A percentile compares a stretch with the other conserved stretches of the same genome.
Evolutionary conservation across 768 basidiomycete genomes (phyloP).

Genomic region (Candolleomyces aberdarensis): DNA sequence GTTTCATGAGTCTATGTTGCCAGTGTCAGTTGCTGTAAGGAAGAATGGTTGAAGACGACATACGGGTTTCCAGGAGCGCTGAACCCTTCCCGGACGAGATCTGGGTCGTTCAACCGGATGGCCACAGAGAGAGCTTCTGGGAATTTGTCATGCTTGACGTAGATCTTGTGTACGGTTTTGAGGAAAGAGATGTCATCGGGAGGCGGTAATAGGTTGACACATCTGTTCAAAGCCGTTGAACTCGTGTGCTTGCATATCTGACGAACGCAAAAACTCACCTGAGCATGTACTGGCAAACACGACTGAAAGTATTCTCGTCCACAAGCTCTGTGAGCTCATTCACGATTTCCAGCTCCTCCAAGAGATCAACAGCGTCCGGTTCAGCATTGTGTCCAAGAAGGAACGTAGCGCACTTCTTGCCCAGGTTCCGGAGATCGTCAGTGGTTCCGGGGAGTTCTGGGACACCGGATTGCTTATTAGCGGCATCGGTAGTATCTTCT

Average conservation of each 20-base stretch:
- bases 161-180: constrained; percentile 83
- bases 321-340: constrained; percentile 72
- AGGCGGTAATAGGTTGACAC: constrained; percentile 85
- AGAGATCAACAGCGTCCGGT: constrained; percentile 94
- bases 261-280: constrained; percentile 33
- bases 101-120: constrained; percentile 77
- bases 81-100: constrained; percentile 84
- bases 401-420: constrained; percentile 84
- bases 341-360: constrained; percentile 92
- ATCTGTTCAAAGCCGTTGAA: constrained; percentile 39
- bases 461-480: constrained; percentile 1
- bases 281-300: constrained; percentile 97
- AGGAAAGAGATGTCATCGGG: constrained; percentile 93
- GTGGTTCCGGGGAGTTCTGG: constrained; percentile 52
- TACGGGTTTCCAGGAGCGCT: constrained; percentile 85
- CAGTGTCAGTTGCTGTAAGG: neutral
- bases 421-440: constrained; percentile 75
- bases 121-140: constrained; percentile 89
- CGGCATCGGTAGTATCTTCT: constrained; percentile 5
- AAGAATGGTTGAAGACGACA: no score
- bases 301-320: constrained; percentile 81
- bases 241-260: no score
- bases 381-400: constrained; percentile 93
- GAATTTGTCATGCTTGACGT: constrained; percentile 81
- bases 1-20: constrained; percentile 77